Conservation (phyloP, 768 basidiomycete genomes). For the Kwoniella heveanensis region DNA sequence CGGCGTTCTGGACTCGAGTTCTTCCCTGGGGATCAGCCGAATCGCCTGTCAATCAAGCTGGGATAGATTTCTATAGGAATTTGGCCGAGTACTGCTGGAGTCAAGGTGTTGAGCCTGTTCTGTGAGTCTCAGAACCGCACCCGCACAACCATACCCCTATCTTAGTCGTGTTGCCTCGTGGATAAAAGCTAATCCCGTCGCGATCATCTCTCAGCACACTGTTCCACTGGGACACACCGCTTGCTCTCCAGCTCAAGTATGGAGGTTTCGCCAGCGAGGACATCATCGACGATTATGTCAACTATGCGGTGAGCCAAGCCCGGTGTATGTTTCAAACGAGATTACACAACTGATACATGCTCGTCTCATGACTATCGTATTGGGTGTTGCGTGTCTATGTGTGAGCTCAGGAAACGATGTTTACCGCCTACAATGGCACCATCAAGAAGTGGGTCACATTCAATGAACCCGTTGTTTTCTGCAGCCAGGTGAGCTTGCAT, state of each 20-base stretch:
- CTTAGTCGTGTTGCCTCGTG: too few relatives aligned
- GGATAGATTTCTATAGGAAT: slow-evolving; percentile 57
- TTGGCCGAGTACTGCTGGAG: slow-evolving; percentile 48
- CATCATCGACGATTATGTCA: slow-evolving; percentile 35
- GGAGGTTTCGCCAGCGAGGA: slow-evolving; percentile 31
- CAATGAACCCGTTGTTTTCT: slow-evolving; percentile 34
- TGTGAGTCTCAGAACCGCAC: too few relatives aligned
- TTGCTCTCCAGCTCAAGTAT: slow-evolving; percentile 22
- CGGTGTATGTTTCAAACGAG: too few relatives aligned
- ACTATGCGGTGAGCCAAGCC: slow-evolving; percentile 19
- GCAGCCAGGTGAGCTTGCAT: slow-evolving; percentile 25
- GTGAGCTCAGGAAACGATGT: slow-evolving; percentile 26
- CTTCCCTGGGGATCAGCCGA: slow-evolving; percentile 62
- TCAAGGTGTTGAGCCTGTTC: slow-evolving; percentile 51
- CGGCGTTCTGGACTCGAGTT: slow-evolving; percentile 63
- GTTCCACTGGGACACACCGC: slow-evolving; percentile 56
- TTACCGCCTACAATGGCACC: slow-evolving; percentile 32
- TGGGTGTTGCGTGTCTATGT: too few relatives aligned
- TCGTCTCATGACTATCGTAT: too few relatives aligned
- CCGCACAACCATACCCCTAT: background rate
- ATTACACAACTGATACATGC: too few relatives aligned
- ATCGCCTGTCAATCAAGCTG: slow-evolving; percentile 62
- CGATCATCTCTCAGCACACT: slow-evolving; percentile 56
- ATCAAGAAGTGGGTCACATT: slow-evolving; percentile 43
- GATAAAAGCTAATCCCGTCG: too few relatives aligned